Evolutionary conservation across 164 flowering plant species (phyloP).

Genomic region (Vitis rupestris): DNA sequence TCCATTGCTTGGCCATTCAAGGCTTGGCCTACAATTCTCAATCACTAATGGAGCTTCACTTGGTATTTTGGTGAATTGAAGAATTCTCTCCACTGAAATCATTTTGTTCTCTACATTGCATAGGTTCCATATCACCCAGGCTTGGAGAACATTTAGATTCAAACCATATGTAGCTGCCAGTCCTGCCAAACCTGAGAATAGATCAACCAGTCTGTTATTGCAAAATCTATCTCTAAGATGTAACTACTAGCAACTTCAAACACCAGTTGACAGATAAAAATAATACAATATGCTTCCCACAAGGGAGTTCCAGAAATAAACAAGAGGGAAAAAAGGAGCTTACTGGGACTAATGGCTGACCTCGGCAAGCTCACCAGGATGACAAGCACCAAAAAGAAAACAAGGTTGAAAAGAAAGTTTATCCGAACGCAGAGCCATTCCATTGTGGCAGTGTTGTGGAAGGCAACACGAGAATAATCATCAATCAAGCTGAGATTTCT

Average conservation of each 20-base stretch:
- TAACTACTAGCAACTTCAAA: background rate
- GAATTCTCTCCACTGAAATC: constrained; percentile 82
- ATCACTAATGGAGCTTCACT: constrained; percentile 77
- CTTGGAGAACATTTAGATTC: constrained; percentile 73
- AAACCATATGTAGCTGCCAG: constrained; percentile 77
- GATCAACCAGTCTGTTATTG: constrained; percentile 7
- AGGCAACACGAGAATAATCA: constrained; percentile 65
- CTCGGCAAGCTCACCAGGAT: constrained; percentile 73
- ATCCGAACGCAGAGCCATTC: constrained; percentile 83
- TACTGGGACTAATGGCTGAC: constrained; percentile 74
- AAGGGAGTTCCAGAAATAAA: background rate
- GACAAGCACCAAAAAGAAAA: constrained; percentile 67
- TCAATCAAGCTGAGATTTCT: constrained; percentile 47
- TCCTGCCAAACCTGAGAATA: constrained; percentile 69
- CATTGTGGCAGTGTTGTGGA: constrained; percentile 71
- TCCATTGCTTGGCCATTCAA: constrained; percentile 71
- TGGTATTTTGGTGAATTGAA: constrained; percentile 57
- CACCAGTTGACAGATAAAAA: no score
- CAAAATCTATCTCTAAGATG: background rate
- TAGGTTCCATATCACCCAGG: constrained; percentile 79
- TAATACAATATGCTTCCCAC: no score
- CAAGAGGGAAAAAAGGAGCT: constrained; percentile 25
- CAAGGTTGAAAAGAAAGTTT: constrained; percentile 77
- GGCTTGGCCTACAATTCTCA: constrained; percentile 50
- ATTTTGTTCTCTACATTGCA: constrained; percentile 91